phyloP scores from a whole-genome alignment of 1,139 yeast genomes.

The Lodderomyces margitis region DNA sequence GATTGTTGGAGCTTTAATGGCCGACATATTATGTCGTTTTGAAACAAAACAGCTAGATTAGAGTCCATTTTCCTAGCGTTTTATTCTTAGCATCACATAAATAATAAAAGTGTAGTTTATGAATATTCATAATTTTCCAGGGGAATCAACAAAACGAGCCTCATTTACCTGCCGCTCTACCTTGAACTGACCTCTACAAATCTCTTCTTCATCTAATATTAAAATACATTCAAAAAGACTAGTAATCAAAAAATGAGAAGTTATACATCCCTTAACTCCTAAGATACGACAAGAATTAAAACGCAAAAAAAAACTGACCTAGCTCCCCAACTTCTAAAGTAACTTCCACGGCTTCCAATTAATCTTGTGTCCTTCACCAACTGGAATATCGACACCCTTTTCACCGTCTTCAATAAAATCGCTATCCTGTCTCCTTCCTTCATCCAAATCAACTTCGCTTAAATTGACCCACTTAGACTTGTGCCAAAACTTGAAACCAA shows the following conservation, averaged over 20 bases:
- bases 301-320: not conserved
- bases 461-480: slow-evolving; percentile 45
- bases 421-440: slow-evolving; percentile 36
- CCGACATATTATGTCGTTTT: too few species aligned
- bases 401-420: slow-evolving; percentile 15
- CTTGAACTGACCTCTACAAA: not conserved
- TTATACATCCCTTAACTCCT: not conserved
- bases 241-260: not conserved
- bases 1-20: too few species aligned
- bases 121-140: too few species aligned
- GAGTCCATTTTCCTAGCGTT: too few species aligned
- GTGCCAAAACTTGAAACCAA: slow-evolving; percentile 33
- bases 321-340: not conserved
- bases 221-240: not conserved
- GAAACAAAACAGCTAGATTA: too few species aligned
- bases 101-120: too few species aligned
- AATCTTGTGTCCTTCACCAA: slow-evolving; percentile 1
- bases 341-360: slow-evolving; percentile 2
- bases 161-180: too few species aligned
- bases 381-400: not conserved
- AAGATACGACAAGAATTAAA: not conserved
- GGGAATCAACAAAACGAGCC: too few species aligned
- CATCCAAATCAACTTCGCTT: slow-evolving; percentile 45
- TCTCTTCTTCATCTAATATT: not conserved
- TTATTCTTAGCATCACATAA: too few species aligned